phyloP scores from a whole-genome alignment of 2,329 filamentous ascomycete species.

The Microdochium paspali region DNA sequence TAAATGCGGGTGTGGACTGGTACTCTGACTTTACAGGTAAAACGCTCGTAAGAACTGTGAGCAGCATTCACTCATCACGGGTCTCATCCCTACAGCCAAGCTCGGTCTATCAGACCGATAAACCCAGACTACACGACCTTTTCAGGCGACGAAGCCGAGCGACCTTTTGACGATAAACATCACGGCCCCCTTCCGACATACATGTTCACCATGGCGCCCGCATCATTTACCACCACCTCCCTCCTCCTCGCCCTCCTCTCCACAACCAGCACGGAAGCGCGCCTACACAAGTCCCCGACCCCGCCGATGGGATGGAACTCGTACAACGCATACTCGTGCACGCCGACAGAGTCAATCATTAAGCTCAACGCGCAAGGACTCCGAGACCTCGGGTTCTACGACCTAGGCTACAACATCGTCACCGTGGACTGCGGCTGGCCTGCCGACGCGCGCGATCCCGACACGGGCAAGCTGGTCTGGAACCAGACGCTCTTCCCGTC shows the following conservation, averaged over 20 bases:
- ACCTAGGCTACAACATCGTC: constrained; percentile 45
- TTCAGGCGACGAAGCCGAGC: too few relatives aligned
- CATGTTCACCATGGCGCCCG: not conserved
- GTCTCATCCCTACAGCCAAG: too few relatives aligned
- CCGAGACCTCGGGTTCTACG: constrained; percentile 37
- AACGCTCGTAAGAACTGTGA: too few relatives aligned
- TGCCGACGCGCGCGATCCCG: constrained; percentile 19
- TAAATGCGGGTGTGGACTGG: too few relatives aligned
- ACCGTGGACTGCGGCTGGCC: constrained; percentile 51
- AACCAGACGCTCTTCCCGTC: constrained; percentile 39
- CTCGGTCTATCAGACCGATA: too few relatives aligned
- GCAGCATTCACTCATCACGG: too few relatives aligned
- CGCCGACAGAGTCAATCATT: constrained; percentile 36
- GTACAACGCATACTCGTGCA: constrained; percentile 46
- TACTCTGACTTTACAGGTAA: too few relatives aligned
- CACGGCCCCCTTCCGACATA: not conserved
- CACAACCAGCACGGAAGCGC: not conserved
- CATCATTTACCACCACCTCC: not conserved
- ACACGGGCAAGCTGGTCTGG: constrained; percentile 37
- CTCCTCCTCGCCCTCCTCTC: not conserved
- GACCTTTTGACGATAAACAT: too few relatives aligned
- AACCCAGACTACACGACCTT: too few relatives aligned
- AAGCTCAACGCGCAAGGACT: constrained; percentile 42
- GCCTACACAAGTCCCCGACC: constrained; percentile 12
- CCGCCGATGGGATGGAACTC: constrained; percentile 47